Base-by-base conservation (phyloP, 1,139 yeast genomes). In the Taphrina pruni region DNA sequence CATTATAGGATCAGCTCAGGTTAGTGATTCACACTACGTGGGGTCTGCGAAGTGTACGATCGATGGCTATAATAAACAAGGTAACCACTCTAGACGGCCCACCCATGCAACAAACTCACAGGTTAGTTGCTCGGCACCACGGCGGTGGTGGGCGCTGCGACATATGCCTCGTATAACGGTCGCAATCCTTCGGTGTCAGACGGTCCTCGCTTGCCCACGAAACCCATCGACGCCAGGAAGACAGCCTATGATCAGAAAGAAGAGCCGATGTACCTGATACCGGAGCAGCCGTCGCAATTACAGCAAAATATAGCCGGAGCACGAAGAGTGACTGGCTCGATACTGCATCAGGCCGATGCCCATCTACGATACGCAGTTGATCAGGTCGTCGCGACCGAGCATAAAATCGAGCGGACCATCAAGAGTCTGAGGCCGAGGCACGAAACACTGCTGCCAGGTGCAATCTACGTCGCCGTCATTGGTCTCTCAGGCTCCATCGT, bases 401-500 rank as follows among this genome's bases (percentile, higher is more conserved):
- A 65, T 26, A 45, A 36, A 12, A 51, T 69, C 20, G 71, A 69
- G 36, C 21, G 38, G 1, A 45, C 69, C 21, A 60, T 66, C 62
- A 51, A 66, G 36, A 66, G 62, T 32, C 39, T 69, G 45, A 58
- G 51, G 14, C 71, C 71, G 9, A 46, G 21, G 35, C 46, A 67
- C 41, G 71, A 69, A 32, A 41, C 43, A 43, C 35, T 70, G 32
- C 21, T 69, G 60, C 70, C 71, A 9, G 71, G 71, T 20, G 71
- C 68, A n/a, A 43, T 70, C 20, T 70, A 70, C 20, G 64, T 62
- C 32, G 56, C 67, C 17, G 43, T 70, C 32, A 36, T 60, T 12
- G 71, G 72, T 21, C 64, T 70, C 36, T 48, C 72, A 11, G 71
- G 71, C 1, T 70, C 70, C 20, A 70, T 70, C 35, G 58, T 70